phyloP scores from a whole-genome alignment of 805 yeast genomes.

The Kodamaea sagamina region DNA sequence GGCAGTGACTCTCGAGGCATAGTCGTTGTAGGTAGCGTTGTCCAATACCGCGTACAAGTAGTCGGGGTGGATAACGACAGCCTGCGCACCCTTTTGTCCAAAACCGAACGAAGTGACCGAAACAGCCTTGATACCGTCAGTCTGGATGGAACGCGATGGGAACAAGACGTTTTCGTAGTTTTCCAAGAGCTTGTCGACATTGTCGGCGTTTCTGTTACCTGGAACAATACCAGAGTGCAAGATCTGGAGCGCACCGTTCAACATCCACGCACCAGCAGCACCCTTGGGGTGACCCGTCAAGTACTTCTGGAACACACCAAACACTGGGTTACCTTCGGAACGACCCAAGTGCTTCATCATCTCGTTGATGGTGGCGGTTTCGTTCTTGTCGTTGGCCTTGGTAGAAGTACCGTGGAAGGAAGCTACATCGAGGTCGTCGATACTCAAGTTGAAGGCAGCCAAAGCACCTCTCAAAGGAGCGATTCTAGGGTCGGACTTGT shows the following conservation, averaged over 20 bases:
- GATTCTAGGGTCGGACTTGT: conserved; percentile 86
- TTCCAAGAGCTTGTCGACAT: conserved; percentile 81
- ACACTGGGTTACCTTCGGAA: conserved; percentile 94
- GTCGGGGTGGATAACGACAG: conserved; percentile 88
- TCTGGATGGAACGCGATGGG: conserved; percentile 91
- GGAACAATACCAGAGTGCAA: conserved; percentile 92
- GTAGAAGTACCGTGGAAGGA: conserved; percentile 99
- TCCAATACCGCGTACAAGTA: conserved; percentile 85
- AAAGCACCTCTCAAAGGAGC: conserved; percentile 97
- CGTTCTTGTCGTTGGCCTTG: conserved; percentile 98
- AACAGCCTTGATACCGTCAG: conserved; percentile 97
- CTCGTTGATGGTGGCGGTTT: conserved; percentile 82
- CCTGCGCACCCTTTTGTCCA: conserved; percentile 99
- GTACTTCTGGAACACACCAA: conserved; percentile 98
- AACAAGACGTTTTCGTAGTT: conserved; percentile 85
- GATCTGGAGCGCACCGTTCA: conserved; percentile 96
- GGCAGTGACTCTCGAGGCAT: conserved; percentile 66
- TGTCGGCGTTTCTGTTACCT: conserved; percentile 98
- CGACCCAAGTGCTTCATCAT: conserved; percentile 97
- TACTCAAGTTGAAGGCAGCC: conserved; percentile 87
- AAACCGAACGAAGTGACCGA: conserved; percentile 97
- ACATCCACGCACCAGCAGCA: conserved; percentile 99
- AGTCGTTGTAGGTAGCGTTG: conserved; percentile 67
- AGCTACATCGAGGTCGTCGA: conserved; percentile 95
- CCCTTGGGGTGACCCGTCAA: conserved; percentile 99